Evolutionary conservation across 1,139 yeast genomes (phyloP).

Genomic region (Geotrichum aggregatum): DNA sequence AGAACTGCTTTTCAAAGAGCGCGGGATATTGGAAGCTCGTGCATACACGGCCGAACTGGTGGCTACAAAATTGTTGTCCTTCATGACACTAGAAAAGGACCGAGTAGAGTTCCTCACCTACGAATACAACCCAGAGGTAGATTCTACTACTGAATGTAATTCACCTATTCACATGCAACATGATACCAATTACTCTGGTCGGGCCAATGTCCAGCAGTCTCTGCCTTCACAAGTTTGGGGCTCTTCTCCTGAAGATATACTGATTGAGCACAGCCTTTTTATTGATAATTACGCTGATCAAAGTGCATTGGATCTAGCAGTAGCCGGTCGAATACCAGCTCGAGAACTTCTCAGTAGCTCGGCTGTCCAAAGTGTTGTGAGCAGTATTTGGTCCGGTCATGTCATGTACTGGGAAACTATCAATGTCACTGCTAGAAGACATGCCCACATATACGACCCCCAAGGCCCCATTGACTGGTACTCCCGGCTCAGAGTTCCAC

Average conservation of each 20-base stretch:
- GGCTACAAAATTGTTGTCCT: slow-evolving; percentile 31
- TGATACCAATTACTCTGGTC: neutral
- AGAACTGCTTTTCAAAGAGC: slow-evolving; percentile 26
- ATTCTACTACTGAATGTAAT: neutral
- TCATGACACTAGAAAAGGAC: slow-evolving; percentile 29
- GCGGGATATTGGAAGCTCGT: slow-evolving; percentile 32
- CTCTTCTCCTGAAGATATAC: slow-evolving; percentile 11
- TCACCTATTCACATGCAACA: neutral
- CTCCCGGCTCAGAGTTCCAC: slow-evolving; percentile 37
- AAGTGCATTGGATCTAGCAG: slow-evolving; percentile 16
- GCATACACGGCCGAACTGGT: slow-evolving; percentile 34
- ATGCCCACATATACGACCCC: slow-evolving; percentile 28
- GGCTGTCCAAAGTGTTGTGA: slow-evolving; percentile 14
- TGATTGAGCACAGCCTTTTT: slow-evolving; percentile 18
- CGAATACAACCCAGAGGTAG: slow-evolving; percentile 23
- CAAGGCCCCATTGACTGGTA: slow-evolving; percentile 27
- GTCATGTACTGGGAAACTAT: slow-evolving; percentile 38
- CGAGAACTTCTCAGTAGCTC: slow-evolving; percentile 15
- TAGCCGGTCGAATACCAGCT: slow-evolving; percentile 12
- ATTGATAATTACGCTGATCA: slow-evolving; percentile 17
- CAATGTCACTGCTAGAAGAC: slow-evolving; percentile 28
- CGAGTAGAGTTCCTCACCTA: slow-evolving; percentile 32
- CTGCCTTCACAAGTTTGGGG: neutral
- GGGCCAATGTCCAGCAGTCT: neutral
- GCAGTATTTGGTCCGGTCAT: slow-evolving; percentile 36